Conservation (phyloP, 371 early-diverging fungal species). For the Lichtheimia corymbifera region DNA sequence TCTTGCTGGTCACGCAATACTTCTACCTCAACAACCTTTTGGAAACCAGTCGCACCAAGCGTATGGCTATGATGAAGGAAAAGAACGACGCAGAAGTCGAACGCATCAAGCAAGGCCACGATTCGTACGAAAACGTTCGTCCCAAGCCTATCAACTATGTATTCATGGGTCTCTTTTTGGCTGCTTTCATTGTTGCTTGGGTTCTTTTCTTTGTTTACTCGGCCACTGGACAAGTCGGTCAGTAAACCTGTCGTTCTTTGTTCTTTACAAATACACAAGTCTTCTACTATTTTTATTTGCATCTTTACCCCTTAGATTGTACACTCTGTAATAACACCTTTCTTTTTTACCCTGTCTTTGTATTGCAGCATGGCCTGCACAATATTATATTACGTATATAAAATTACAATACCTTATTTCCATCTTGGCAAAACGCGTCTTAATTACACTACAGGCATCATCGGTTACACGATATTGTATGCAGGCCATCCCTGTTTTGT, state of each 20-base stretch:
- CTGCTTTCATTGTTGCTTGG: constrained; percentile 33
- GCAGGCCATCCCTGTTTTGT: no score
- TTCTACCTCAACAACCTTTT: constrained; percentile 32
- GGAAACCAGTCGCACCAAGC: constrained; percentile 32
- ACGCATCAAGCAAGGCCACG: constrained; percentile 34
- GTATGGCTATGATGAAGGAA: constrained; percentile 40
- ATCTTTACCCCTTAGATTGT: no score
- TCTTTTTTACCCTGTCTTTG: no score
- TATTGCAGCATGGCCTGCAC: no score
- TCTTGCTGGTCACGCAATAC: constrained; percentile 31
- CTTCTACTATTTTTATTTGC: no score
- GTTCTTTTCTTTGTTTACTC: constrained; percentile 51
- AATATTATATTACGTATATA: no score
- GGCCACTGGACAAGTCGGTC: constrained; percentile 14
- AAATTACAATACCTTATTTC: no score
- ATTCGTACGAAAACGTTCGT: constrained; percentile 31
- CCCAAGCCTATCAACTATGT: constrained; percentile 20
- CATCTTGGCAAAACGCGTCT: no score
- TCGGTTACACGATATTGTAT: no score
- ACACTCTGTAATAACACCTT: no score
- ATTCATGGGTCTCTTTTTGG: constrained; percentile 11
- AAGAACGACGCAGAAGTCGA: constrained; percentile 38
- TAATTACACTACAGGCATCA: no score
- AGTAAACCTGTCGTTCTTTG: background rate
- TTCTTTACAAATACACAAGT: background rate